A percentile compares a stretch with the other conserved stretches of the same genome.
phyloP scores from a whole-genome alignment of 1,284 basidiomycete species.

The Sutorius eximius region DNA sequence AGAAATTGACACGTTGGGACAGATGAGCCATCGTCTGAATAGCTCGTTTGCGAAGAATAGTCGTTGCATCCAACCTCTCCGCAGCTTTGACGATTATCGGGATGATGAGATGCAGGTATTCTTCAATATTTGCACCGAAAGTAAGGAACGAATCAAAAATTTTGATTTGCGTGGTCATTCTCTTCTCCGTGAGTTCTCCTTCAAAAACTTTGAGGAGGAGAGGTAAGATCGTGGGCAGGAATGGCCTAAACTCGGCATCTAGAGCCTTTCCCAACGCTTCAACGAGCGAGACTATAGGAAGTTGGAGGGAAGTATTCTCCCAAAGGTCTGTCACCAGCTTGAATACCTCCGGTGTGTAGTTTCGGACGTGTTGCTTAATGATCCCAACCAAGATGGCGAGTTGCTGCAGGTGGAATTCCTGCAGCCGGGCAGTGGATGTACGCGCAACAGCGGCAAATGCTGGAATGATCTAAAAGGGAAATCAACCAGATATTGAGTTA shows the following conservation, averaged over 20 bases:
- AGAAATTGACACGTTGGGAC: constrained; percentile 94
- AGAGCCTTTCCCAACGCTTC: constrained; percentile 95
- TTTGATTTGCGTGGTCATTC: constrained; percentile 80
- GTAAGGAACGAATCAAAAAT: constrained; percentile 94
- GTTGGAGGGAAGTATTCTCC: constrained; percentile 84
- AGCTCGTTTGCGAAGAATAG: constrained; percentile 81
- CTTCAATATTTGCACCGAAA: constrained; percentile 96
- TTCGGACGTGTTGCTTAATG: constrained; percentile 97
- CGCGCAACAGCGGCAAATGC: constrained; percentile 92
- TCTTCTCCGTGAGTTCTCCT: constrained; percentile 78
- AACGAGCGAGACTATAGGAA: constrained; percentile 91
- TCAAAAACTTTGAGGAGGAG: constrained; percentile 92
- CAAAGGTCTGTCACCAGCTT: constrained; percentile 85
- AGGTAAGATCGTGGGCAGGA: constrained; percentile 91
- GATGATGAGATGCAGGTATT: constrained; percentile 96
- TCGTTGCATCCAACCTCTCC: constrained; percentile 79
- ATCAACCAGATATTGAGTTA: background rate
- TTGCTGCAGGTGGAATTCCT: constrained; percentile 96
- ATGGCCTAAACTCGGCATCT: constrained; percentile 97
- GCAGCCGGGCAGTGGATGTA: constrained; percentile 76
- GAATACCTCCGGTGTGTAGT: constrained; percentile 85
- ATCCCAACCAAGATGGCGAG: constrained; percentile 95
- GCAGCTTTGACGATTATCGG: constrained; percentile 93
- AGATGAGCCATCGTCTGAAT: constrained; percentile 91
- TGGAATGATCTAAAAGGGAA: constrained; percentile 81